Base-by-base conservation (phyloP, 805 yeast genomes). In the Saccharomycopsis babjevae region DNA sequence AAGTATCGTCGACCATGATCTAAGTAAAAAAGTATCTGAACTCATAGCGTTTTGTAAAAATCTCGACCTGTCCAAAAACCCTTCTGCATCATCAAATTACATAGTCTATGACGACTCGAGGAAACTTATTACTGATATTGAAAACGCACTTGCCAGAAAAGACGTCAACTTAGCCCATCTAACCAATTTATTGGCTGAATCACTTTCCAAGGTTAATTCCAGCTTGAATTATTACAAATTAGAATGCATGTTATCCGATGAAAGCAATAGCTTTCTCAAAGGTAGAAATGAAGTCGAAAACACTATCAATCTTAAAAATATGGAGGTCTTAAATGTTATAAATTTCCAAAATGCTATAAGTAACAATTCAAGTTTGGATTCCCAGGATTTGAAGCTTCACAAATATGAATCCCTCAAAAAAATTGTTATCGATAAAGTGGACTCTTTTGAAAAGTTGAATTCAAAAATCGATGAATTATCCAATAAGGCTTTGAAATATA, bases 231-330 rank as follows among this genome's bases (percentile, higher is more conserved):
- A 57, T 54, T 56, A 61, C 13, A 63, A 58, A 57, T 34, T 63
- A 8, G 64, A 63, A 54, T 57, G 60, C 43, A 54, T 34, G 39
- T 54, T 63, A 16, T 52, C 57, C 22, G 57, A 52, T n/a, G 59
- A 58, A 30, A 63, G 54, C 54, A 61, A 34, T 32, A 50, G 56
- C 40, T 64, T 61, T 36, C 32, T 56, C 11, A 32, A 34, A n/a
- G 54, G 50, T n/a, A 52, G 83, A 20, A 72, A 73, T 61, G 80
- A 78, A 64, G 83, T 79, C 18, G 83, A 79, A 65, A 73, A 71
- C 57, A 73, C 70, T 57, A 67, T 80, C n/a, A 71, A 46, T 13
- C 32, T 46, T 72, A 52, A 74, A 77, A 66, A 72, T 22, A 79
- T 39, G 80, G 79, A 66, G 76, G 80, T 63, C 70, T 75, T 57